Evolutionary conservation across 1,139 yeast genomes (phyloP).

Genomic region (Debaryomycetaceae sp.): DNA sequence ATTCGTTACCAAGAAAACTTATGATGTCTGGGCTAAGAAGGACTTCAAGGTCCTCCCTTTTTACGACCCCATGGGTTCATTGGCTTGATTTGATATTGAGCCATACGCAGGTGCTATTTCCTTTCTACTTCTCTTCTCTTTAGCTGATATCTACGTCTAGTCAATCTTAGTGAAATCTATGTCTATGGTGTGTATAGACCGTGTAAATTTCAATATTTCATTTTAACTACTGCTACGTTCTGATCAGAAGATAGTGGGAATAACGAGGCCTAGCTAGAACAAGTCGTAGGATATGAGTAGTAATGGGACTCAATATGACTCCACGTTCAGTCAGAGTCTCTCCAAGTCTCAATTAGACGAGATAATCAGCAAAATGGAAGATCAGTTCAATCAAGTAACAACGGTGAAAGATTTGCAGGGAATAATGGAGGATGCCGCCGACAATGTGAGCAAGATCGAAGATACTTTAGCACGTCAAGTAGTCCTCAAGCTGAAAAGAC

Average conservation of each 20-base stretch:
- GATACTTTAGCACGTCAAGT: conserved; percentile 24
- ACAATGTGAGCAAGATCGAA: conserved; percentile 13
- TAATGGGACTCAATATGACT: background rate
- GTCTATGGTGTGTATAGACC: background rate
- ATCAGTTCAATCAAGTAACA: conserved; percentile 1
- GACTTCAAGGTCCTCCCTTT: conserved; percentile 62
- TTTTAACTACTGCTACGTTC: background rate
- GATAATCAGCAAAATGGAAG: background rate
- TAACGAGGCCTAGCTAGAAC: too few species aligned
- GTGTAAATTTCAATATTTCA: background rate
- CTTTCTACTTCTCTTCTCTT: too few species aligned
- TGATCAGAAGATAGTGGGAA: background rate
- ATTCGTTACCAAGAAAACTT: conserved; percentile 42
- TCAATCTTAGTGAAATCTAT: too few species aligned
- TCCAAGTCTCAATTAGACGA: background rate
- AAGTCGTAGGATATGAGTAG: background rate
- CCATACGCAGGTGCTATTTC: too few species aligned
- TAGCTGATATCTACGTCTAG: too few species aligned
- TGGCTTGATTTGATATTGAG: conserved; percentile 38
- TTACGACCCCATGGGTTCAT: conserved; percentile 87
- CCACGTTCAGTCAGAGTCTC: background rate
- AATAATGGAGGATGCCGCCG: conserved; percentile 14
- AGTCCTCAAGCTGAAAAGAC: conserved; percentile 23
- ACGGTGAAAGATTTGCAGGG: conserved; percentile 12
- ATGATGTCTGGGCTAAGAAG: conserved; percentile 47